Conservation (phyloP, 1,139 yeast species). For the Magnusiomyces tetraspermus region DNA sequence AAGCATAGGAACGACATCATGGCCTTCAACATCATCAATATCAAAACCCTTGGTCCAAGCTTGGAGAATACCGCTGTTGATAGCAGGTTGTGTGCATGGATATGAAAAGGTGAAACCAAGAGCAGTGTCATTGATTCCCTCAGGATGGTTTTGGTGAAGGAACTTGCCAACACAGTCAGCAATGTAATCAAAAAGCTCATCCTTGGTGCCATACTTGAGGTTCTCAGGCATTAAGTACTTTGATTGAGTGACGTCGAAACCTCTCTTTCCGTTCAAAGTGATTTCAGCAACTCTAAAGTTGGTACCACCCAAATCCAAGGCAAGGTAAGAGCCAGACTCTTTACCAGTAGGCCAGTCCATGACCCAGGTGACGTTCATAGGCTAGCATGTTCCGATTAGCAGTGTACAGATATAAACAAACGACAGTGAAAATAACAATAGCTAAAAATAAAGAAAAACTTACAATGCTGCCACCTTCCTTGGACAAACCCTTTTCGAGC, state of each 20-base stretch:
- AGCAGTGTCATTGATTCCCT: slow-evolving; percentile 38
- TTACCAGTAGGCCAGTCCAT: slow-evolving; percentile 86
- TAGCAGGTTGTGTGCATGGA: slow-evolving; percentile 79
- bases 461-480: slow-evolving; percentile 69
- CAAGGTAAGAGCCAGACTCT: slow-evolving; percentile 81
- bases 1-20: slow-evolving; percentile 87
- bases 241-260: slow-evolving; percentile 74
- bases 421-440: no score
- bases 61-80: slow-evolving; percentile 79
- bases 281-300: slow-evolving; percentile 85
- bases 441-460: no score
- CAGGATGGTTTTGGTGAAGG: slow-evolving; percentile 47
- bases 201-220: slow-evolving; percentile 70
- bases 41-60: slow-evolving; percentile 99
- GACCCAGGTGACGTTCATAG: slow-evolving; percentile 97
- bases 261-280: slow-evolving; percentile 64
- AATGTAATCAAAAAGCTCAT: slow-evolving; percentile 74
- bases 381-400: no score
- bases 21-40: slow-evolving; percentile 86
- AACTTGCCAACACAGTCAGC: slow-evolving; percentile 63
- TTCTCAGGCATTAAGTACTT: slow-evolving; percentile 63
- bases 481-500: slow-evolving; percentile 60
- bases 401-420: no score
- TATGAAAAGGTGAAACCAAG: slow-evolving; percentile 93
- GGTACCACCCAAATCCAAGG: slow-evolving; percentile 94